Conservation (phyloP, 208 protist species). For the Kentomonas sorsogonicus region DNA sequence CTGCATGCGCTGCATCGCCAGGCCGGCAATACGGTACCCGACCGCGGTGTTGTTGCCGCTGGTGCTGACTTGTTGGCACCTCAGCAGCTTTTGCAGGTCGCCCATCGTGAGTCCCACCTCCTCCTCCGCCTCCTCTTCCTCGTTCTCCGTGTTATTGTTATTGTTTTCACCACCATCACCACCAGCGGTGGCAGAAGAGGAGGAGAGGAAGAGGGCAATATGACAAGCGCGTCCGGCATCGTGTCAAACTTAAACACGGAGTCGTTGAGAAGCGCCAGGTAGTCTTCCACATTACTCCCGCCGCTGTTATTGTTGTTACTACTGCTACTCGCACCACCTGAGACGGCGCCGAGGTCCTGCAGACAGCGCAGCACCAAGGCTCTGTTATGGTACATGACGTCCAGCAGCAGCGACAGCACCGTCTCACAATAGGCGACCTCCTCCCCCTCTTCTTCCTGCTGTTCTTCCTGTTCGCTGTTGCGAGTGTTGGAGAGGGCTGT, state of each 20-base stretch:
- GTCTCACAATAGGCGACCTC: constrained; percentile 4
- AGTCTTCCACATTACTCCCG: constrained; percentile 49
- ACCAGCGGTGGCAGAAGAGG: not conserved
- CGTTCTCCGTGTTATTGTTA: not conserved
- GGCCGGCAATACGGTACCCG: too few species aligned
- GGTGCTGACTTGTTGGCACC: too few species aligned
- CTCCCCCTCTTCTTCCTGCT: constrained; percentile 12
- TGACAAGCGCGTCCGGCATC: too few species aligned
- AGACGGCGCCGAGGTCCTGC: constrained; percentile 73
- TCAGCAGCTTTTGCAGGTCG: too few species aligned
- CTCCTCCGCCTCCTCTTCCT: not conserved
- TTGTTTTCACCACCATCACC: not conserved
- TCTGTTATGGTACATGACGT: constrained; percentile 60
- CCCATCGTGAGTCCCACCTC: too few species aligned
- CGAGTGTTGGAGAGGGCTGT: not conserved
- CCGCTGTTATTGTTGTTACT: not conserved
- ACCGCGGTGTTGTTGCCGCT: too few species aligned
- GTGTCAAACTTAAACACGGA: too few species aligned
- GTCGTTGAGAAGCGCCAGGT: too few species aligned
- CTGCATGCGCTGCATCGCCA: too few species aligned
- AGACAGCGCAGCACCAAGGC: constrained; percentile 48
- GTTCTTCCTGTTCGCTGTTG: not conserved
- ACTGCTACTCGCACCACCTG: not conserved
- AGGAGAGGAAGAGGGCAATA: not conserved
- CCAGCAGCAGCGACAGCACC: constrained; percentile 21